These are phyloP conservation scores for Colletotrichum phormii DNA, from an alignment of 2,329 filamentous ascomycete species.

Conservation along the genomic window DNA sequence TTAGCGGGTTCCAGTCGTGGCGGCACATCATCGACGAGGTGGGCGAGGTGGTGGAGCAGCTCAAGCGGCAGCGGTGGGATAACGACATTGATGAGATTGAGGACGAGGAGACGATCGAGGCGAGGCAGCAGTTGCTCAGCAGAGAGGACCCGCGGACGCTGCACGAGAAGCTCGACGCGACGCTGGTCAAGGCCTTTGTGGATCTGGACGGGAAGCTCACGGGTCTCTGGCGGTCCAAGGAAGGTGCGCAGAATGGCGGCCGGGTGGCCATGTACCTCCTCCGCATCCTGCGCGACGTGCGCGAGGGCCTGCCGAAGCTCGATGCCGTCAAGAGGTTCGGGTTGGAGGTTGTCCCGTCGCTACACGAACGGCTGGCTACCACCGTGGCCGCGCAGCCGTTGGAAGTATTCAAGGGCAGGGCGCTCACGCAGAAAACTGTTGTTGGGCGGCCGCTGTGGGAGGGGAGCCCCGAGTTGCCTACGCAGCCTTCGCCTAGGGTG, in stretches of 20 bases:
- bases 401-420: conserved; percentile 56
- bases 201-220: conserved; percentile 68
- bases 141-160: conserved; percentile 77
- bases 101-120: conserved; percentile 77
- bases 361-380: conserved; percentile 72
- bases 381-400: conserved; percentile 64
- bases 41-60: conserved; percentile 69
- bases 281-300: conserved; percentile 79
- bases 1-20: conserved; percentile 78
- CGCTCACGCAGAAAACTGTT: conserved; percentile 60
- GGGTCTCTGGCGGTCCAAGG: conserved; percentile 59
- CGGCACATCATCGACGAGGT: conserved; percentile 77
- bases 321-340: conserved; percentile 67
- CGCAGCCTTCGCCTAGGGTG: conserved; percentile 79
- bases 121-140: conserved; percentile 74
- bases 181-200: conserved; percentile 67
- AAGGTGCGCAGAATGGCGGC: conserved; percentile 60
- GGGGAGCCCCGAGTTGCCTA: conserved; percentile 76
- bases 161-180: conserved; percentile 67
- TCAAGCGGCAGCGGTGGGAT: conserved; percentile 79
- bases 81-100: conserved; percentile 80
- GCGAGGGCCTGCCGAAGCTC: conserved; percentile 70
- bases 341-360: conserved; percentile 67
- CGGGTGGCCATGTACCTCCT: conserved; percentile 74
- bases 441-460: conserved; percentile 82